Conservation (phyloP, 345 rosid species). For the Heritiera littoralis region DNA sequence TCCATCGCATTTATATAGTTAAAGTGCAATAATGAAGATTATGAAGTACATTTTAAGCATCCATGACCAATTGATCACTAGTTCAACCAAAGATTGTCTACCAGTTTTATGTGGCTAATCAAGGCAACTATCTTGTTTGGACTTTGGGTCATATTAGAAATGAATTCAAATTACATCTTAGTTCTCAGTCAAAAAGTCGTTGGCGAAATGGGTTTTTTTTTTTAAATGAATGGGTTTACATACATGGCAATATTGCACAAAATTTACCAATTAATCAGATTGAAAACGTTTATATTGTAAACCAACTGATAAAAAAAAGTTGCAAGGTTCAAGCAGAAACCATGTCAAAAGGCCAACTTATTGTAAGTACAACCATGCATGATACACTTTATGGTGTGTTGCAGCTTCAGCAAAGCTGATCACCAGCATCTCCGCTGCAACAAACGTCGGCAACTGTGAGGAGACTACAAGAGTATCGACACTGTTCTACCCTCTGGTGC, state of each 20-base stretch:
- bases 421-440: slow-evolving; percentile 7
- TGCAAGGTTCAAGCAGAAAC: background rate
- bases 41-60: background rate
- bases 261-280: background rate
- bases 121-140: too few species aligned
- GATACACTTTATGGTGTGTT: background rate
- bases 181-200: too few species aligned
- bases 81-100: too few species aligned
- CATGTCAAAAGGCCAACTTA: background rate
- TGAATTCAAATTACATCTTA: too few species aligned
- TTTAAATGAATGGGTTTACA: too few species aligned
- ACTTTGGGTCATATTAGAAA: too few species aligned
- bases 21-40: too few species aligned
- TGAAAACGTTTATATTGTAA: background rate
- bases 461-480: background rate
- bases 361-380: slow-evolving; percentile 5
- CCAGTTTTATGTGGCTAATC: too few species aligned
- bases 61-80: too few species aligned
- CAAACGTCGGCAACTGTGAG: background rate
- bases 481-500: background rate
- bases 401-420: slow-evolving; percentile 20
- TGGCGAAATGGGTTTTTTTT: too few species aligned
- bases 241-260: background rate
- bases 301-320: too few species aligned
- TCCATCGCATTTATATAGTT: background rate